These are phyloP conservation scores for Diaporthe eres DNA, from an alignment of 2,329 filamentous ascomycete species.

Conservation along the genomic window DNA sequence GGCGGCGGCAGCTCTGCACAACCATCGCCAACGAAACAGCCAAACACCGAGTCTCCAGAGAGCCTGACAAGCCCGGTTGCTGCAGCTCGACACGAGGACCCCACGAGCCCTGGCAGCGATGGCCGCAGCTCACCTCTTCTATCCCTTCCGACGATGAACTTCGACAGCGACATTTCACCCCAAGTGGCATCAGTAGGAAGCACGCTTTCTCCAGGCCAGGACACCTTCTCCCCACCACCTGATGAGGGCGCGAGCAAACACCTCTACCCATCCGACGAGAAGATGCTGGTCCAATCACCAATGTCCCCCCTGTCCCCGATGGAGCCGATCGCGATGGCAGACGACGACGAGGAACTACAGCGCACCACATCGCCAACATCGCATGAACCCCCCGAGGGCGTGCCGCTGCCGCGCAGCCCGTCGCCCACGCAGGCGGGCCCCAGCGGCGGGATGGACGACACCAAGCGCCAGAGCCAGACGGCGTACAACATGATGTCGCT, in stretches of 20 bases:
- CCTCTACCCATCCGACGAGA: conserved; percentile 62
- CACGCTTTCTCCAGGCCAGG: conserved; percentile 40
- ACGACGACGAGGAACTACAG: conserved; percentile 51
- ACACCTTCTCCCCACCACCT: conserved; percentile 41
- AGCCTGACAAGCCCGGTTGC: neutral
- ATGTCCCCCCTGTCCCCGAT: conserved; percentile 52
- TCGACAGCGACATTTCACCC: conserved; percentile 9
- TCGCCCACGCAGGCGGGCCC: conserved; percentile 8
- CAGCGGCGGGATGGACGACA: neutral
- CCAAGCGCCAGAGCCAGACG: conserved; percentile 9
- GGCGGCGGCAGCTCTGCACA: conserved; percentile 44
- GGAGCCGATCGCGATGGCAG: conserved; percentile 48
- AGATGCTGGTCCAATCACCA: conserved; percentile 53
- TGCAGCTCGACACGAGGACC: conserved; percentile 1
- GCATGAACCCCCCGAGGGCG: conserved; percentile 3
- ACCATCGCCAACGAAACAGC: neutral
- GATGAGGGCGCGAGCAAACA: conserved; percentile 39
- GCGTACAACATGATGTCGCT: conserved; percentile 69
- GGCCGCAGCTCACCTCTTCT: conserved; percentile 36
- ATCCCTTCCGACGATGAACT: conserved; percentile 34
- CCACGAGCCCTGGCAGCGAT: conserved; percentile 26
- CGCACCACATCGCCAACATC: conserved; percentile 43
- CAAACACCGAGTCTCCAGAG: conserved; percentile 6
- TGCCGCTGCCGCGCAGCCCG: conserved; percentile 39
- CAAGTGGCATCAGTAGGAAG: neutral